Evolutionary conservation across 1,139 yeast genomes (phyloP), one percentile per base, ranked within the genome.

Genomic region (Pichia sp.): DNA sequence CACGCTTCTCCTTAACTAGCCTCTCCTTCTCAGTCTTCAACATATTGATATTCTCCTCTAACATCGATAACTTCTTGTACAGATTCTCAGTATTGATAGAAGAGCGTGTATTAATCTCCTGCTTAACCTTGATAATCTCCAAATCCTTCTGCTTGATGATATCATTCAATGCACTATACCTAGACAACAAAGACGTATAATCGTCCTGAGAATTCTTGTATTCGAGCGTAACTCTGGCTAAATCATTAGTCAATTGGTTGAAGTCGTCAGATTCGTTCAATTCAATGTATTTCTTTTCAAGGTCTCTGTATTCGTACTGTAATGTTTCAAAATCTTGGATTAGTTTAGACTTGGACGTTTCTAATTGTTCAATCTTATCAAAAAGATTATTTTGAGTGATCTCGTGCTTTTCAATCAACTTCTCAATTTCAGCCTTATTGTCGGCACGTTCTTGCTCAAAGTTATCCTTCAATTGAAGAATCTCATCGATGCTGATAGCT

Each of bases 151-250:
- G 14, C 36, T 50, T 48, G 44, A 57, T 43, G n/a, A 48, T 47
- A 3, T 50, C 35, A n/a, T 54, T 48, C 34, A 58, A 48, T 15
- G 30, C 21, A 11, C 50, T 50, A 24, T 44, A 46, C 15, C 40
- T 21, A 3, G 38, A 24, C 14, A 40, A 40, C 3, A 49, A 20
- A 10, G 12, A 15, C 5, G 50, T 47, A 19, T 58, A 45, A 17
- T 58, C 56, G 33, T 58, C 51, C 31, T 57, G 47, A 15, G 51
- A 47, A 5, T 41, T 36, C 28, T 56, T 57, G 38, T 58, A 60
- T 20, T 53, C 53, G 27, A 59, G 28, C 0, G 62, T 53, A 4
- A 59, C 34, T 35, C 56, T 53, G 14, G 58, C 55, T 44, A 60
- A 51, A 45, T 59, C 63, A 15, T 48, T 41, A 34, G 55, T 56